These are phyloP conservation scores for Cyberlindnera galapagoensis DNA, from an alignment of 805 yeast species.

Conservation along the genomic window DNA sequence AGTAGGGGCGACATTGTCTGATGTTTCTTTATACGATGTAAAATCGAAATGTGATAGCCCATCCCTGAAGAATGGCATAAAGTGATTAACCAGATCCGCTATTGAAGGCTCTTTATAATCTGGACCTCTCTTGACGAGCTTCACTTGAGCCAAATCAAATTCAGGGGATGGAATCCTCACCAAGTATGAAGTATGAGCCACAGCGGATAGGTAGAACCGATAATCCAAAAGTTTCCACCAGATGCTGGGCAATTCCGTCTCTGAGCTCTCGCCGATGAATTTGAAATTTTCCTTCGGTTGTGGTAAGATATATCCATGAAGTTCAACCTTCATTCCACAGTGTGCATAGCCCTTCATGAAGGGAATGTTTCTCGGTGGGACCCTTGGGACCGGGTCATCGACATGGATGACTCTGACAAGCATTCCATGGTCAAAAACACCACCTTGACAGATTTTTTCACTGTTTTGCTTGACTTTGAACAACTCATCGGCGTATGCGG, in stretches of 20 bases:
- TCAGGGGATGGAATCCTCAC: no score
- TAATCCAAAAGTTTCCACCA: not conserved
- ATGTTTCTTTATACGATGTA: no score
- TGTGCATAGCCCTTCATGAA: slow-evolving; percentile 19
- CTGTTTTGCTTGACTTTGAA: slow-evolving; percentile 35
- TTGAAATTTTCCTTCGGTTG: slow-evolving; percentile 19
- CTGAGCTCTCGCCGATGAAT: slow-evolving; percentile 14
- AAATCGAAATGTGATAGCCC: no score
- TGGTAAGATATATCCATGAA: slow-evolving; percentile 31
- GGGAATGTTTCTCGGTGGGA: slow-evolving; percentile 42
- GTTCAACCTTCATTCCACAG: slow-evolving; percentile 26
- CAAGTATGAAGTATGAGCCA: no score
- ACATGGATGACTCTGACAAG: slow-evolving; percentile 50
- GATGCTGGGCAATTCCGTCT: slow-evolving; percentile 5
- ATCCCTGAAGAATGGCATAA: no score
- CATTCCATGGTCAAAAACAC: slow-evolving; percentile 14
- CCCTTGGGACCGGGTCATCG: slow-evolving; percentile 50
- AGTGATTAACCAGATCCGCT: no score
- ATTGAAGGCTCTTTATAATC: no score
- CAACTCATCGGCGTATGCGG: slow-evolving; percentile 43
- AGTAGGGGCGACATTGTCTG: no score
- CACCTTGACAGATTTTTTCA: slow-evolving; percentile 25
- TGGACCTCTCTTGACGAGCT: no score
- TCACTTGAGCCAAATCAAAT: no score
- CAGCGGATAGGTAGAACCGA: not conserved